Percentiles rank a stretch among this genome's conserved stretches.
Evolutionary conservation across 2,329 filamentous ascomycete species (phyloP).

Genomic region (Colletotrichum eremochloae): DNA sequence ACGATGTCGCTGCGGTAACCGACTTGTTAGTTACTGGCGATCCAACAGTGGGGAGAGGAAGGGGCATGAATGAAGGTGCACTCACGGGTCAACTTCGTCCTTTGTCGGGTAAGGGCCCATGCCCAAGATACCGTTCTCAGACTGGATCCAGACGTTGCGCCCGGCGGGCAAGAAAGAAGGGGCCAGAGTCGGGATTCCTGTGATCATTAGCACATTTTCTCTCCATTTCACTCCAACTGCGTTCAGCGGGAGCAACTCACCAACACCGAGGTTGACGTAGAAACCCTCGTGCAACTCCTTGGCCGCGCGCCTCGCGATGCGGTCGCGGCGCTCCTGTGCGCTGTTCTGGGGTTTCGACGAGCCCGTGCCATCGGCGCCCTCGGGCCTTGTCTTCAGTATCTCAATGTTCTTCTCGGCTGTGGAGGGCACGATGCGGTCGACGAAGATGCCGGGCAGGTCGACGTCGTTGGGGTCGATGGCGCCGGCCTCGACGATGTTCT

Average conservation of each 20-base stretch:
- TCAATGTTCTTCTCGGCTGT: conserved; percentile 81
- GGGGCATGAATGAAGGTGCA: conserved; percentile 41
- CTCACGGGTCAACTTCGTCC: conserved; percentile 74
- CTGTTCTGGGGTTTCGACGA: conserved; percentile 56
- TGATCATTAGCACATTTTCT: not conserved
- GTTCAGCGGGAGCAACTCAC: conserved; percentile 15
- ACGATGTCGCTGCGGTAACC: conserved; percentile 70
- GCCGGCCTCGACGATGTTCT: conserved; percentile 83
- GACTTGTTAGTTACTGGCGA: conserved; percentile 45
- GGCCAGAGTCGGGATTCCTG: conserved; percentile 86
- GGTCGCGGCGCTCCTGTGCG: conserved; percentile 70
- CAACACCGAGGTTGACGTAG: conserved; percentile 84
- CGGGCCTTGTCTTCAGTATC: conserved; percentile 70
- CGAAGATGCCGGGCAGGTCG: conserved; percentile 85
- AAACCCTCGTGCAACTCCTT: conserved; percentile 85
- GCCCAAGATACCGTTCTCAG: conserved; percentile 87
- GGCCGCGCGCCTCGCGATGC: conserved; percentile 82
- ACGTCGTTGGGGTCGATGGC: conserved; percentile 80
- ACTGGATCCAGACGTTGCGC: conserved; percentile 84
- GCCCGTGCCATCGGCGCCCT: conserved; percentile 50
- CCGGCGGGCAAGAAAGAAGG: conserved; percentile 79
- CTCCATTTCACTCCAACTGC: not conserved
- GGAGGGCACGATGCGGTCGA: conserved; percentile 83
- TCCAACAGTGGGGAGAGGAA: not conserved
- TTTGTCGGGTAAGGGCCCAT: conserved; percentile 85